These are phyloP conservation scores for Pyrus pyrifolia DNA, from an alignment of 306 rosid species.

Conservation along the genomic window DNA sequence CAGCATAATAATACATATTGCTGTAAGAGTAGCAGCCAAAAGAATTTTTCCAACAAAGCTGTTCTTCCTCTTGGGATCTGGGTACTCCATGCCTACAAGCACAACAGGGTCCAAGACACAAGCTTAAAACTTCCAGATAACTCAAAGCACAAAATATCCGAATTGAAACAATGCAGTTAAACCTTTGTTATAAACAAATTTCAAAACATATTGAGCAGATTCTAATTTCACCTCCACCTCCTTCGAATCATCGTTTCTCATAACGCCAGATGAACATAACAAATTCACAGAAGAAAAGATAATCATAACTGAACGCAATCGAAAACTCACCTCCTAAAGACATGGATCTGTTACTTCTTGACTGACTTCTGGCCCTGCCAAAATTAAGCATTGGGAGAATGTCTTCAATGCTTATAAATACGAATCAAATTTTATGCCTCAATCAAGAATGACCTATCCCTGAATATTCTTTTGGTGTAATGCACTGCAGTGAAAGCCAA, in stretches of 20 bases:
- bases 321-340: slow-evolving; percentile 73
- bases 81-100: slow-evolving; percentile 71
- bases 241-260: neutral
- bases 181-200: neutral
- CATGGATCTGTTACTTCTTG: slow-evolving; percentile 62
- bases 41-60: slow-evolving; percentile 59
- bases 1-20: slow-evolving; percentile 73
- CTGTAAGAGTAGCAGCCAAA: slow-evolving; percentile 65
- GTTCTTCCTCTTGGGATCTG: slow-evolving; percentile 76
- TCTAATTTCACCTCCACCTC: neutral
- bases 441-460: slow-evolving; percentile 31
- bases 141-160: neutral
- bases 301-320: neutral
- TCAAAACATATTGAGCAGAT: neutral
- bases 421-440: slow-evolving; percentile 21
- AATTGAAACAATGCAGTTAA: neutral
- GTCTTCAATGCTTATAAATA: slow-evolving; percentile 3
- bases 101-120: slow-evolving; percentile 4
- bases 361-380: slow-evolving; percentile 59
- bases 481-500: slow-evolving; percentile 33
- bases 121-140: neutral
- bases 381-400: slow-evolving; percentile 57
- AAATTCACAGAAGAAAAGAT: neutral
- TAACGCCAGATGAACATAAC: neutral
- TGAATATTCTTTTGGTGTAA: slow-evolving; percentile 19